Evolutionary conservation across 768 basidiomycete species (phyloP).

Genomic region (Pisolithus orientalis): DNA sequence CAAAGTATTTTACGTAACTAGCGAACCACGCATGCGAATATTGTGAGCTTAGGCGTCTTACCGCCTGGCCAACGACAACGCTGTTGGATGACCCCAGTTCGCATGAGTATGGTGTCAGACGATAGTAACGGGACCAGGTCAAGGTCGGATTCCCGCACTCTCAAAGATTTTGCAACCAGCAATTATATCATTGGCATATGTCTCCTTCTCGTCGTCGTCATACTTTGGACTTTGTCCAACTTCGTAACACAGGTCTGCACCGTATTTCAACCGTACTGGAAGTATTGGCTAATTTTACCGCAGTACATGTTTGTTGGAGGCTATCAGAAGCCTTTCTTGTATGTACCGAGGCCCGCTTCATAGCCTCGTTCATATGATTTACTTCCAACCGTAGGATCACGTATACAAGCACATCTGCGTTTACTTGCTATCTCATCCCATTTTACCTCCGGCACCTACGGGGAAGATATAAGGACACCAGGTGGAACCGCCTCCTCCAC

Average conservation of each 20-base stretch:
- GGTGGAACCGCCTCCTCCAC: not conserved
- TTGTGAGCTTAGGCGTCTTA: no score
- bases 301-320: constrained; percentile 54
- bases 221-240: constrained; percentile 86
- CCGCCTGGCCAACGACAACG: no score
- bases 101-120: constrained; percentile 12
- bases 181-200: constrained; percentile 56
- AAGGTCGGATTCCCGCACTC: constrained; percentile 1
- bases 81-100: no score
- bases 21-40: no score
- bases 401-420: constrained; percentile 89
- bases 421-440: constrained; percentile 75
- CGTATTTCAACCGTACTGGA: not conserved
- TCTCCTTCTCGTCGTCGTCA: constrained; percentile 67
- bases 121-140: constrained; percentile 10
- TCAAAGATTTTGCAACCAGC: constrained; percentile 7
- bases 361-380: not conserved
- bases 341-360: constrained; percentile 14
- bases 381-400: constrained; percentile 52
- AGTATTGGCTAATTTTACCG: constrained; percentile 5
- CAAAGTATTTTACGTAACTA: no score
- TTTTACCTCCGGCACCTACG: constrained; percentile 34
- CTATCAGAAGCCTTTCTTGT: constrained; percentile 90
- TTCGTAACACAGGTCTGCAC: constrained; percentile 72
- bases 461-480: not conserved